Percentiles rank a stretch among this genome's conserved stretches.
These are phyloP conservation scores for Grosmannia serpens DNA, from an alignment of 2,329 filamentous ascomycete species.

Conservation along the genomic window DNA sequence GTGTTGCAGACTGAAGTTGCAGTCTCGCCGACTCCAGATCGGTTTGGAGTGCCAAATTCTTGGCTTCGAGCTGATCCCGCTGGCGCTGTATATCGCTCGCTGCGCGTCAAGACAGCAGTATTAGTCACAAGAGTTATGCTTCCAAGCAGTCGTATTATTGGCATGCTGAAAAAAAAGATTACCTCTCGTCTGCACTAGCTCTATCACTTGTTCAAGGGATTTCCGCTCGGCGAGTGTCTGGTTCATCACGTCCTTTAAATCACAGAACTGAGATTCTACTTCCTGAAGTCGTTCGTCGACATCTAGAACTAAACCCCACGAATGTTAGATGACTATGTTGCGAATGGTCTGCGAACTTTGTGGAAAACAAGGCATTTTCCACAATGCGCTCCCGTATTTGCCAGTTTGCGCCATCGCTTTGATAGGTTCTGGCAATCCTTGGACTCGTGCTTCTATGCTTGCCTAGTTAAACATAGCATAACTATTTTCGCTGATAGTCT, in stretches of 20 bases:
- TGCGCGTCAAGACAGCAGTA: conserved; percentile 15
- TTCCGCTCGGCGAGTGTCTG: conserved; percentile 56
- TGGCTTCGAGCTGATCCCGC: conserved; percentile 32
- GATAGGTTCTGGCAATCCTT: no score
- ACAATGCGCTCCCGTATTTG: no score
- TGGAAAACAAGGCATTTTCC: no score
- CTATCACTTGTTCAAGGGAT: conserved; percentile 61
- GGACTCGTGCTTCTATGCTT: no score
- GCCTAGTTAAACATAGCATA: no score
- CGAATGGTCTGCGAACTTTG: no score
- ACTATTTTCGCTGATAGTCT: no score
- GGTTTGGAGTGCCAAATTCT: conserved; percentile 42
- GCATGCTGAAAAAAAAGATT: conserved; percentile 17
- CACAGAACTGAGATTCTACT: conserved; percentile 63
- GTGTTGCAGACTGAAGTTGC: conserved; percentile 32
- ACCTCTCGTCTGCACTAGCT: conserved; percentile 66
- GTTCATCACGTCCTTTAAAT: conserved; percentile 62
- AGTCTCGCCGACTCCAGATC: conserved; percentile 45
- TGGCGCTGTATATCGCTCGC: conserved; percentile 38
- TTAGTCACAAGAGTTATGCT: conserved; percentile 7
- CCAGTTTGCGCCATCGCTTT: no score
- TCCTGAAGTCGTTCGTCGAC: conserved; percentile 63
- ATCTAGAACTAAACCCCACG: conserved; percentile 61
- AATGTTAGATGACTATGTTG: no score
- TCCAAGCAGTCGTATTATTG: background rate